These are phyloP conservation scores for Thamnidium elegans DNA, from an alignment of 192 early-diverging fungal genomes.

Conservation along the genomic window DNA sequence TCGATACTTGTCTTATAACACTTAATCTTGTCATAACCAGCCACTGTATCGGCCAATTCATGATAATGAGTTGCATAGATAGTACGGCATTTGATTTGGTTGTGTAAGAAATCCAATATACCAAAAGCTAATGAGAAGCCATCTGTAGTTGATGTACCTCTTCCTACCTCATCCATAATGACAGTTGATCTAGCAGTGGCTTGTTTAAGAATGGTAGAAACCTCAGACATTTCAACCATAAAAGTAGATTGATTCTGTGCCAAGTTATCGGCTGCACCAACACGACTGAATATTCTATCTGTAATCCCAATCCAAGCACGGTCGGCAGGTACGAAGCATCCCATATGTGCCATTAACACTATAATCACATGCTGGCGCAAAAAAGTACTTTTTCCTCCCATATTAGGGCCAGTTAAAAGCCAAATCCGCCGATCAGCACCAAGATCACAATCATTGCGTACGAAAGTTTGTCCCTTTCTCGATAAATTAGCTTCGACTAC, in stretches of 20 bases:
- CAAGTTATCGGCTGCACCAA: conserved; percentile 31
- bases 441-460: conserved; percentile 71
- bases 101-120: conserved; percentile 58
- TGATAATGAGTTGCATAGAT: conserved; percentile 83
- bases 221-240: conserved; percentile 86
- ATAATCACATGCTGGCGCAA: conserved; percentile 77
- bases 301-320: conserved; percentile 71
- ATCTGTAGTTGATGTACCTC: conserved; percentile 67
- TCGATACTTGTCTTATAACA: conserved; percentile 24
- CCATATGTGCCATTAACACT: conserved; percentile 84
- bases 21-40: conserved; percentile 5
- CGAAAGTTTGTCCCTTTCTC: conserved; percentile 38
- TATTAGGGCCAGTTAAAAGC: conserved; percentile 88
- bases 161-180: conserved; percentile 90
- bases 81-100: conserved; percentile 57
- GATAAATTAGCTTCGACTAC: conserved; percentile 55
- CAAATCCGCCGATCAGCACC: conserved; percentile 51
- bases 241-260: conserved; percentile 54
- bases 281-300: conserved; percentile 40
- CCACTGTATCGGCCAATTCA: conserved; percentile 54
- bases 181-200: conserved; percentile 68
- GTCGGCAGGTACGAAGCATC: conserved; percentile 78
- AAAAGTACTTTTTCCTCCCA: conserved; percentile 92
- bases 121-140: conserved; percentile 74
- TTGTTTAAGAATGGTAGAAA: conserved; percentile 75